Percentiles rank a stretch among this genome's conserved stretches.
Evolutionary conservation across 768 basidiomycete genomes (phyloP).

Genomic region (Sutorius australiensis): DNA sequence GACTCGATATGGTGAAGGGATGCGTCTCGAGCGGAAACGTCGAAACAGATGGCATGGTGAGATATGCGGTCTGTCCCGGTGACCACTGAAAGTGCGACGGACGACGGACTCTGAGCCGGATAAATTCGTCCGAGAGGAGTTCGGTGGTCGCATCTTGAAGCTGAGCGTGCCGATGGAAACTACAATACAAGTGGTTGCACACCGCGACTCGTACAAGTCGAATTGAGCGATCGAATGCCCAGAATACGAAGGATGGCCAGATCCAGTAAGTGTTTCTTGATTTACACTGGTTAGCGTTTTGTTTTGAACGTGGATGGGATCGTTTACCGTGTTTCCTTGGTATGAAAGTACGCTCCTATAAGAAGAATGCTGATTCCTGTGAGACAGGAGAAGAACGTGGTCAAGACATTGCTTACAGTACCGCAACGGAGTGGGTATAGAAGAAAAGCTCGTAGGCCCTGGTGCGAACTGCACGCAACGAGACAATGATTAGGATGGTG

Average conservation of each 20-base stretch:
- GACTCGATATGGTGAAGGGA: slow-evolving; percentile 59
- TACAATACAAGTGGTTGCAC: slow-evolving; percentile 42
- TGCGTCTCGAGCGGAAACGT: slow-evolving; percentile 48
- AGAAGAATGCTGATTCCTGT: slow-evolving; percentile 30
- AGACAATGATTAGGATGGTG: slow-evolving; percentile 42
- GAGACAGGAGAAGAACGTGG: not conserved
- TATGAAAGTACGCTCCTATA: slow-evolving; percentile 41
- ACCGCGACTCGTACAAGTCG: slow-evolving; percentile 43
- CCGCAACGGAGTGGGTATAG: slow-evolving; percentile 41
- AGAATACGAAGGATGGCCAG: slow-evolving; percentile 30
- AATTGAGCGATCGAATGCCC: slow-evolving; percentile 47
- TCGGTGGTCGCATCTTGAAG: slow-evolving; percentile 39
- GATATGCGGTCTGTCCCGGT: slow-evolving; percentile 53
- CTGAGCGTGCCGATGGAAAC: slow-evolving; percentile 21
- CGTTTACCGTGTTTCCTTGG: slow-evolving; percentile 16
- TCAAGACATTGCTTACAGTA: slow-evolving; percentile 32
- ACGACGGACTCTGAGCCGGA: slow-evolving; percentile 45
- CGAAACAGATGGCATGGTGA: slow-evolving; percentile 48
- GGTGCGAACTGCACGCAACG: slow-evolving; percentile 46
- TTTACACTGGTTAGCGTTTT: not conserved
- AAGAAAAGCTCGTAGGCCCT: slow-evolving; percentile 52
- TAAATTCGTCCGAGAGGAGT: slow-evolving; percentile 41
- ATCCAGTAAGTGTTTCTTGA: slow-evolving; percentile 25
- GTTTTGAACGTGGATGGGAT: not conserved
- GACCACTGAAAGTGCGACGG: slow-evolving; percentile 48